phyloP scores from a whole-genome alignment of 2,329 filamentous ascomycete species.

The Colletotrichum sp. region DNA sequence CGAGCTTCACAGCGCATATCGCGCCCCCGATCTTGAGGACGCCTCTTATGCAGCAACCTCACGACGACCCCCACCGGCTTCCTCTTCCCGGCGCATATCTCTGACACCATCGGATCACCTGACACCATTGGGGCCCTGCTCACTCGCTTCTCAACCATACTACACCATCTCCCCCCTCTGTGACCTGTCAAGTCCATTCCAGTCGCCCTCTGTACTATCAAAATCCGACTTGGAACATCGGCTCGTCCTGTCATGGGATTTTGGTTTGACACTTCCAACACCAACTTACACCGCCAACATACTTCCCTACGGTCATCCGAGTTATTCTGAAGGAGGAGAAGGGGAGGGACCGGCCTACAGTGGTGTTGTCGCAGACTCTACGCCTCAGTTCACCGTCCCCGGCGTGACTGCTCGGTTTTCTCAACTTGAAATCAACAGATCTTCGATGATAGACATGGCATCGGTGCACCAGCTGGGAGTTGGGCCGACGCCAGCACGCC shows the following conservation, averaged over 20 bases:
- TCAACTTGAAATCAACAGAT: slow-evolving; percentile 8
- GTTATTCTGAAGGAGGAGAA: slow-evolving; percentile 18
- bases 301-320: neutral
- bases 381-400: neutral
- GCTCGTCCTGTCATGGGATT: slow-evolving; percentile 20
- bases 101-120: slow-evolving; percentile 18
- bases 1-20: neutral
- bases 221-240: neutral
- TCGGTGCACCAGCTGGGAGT: slow-evolving; percentile 42
- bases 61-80: slow-evolving; percentile 21
- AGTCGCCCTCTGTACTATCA: neutral
- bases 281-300: slow-evolving; percentile 11
- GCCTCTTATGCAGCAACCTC: slow-evolving; percentile 16
- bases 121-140: slow-evolving; percentile 5
- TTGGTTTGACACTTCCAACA: neutral
- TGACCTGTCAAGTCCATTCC: neutral
- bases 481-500: slow-evolving; percentile 35
- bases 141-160: slow-evolving; percentile 9
- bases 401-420: slow-evolving; percentile 12
- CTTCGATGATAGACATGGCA: slow-evolving; percentile 33
- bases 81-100: slow-evolving; percentile 12
- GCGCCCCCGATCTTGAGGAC: neutral
- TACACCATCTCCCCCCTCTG: slow-evolving; percentile 1
- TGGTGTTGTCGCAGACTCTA: neutral
- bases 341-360: slow-evolving; percentile 13